Base-by-base conservation (phyloP, 768 basidiomycete genomes). In the Dictyophora rubrovolvata region DNA sequence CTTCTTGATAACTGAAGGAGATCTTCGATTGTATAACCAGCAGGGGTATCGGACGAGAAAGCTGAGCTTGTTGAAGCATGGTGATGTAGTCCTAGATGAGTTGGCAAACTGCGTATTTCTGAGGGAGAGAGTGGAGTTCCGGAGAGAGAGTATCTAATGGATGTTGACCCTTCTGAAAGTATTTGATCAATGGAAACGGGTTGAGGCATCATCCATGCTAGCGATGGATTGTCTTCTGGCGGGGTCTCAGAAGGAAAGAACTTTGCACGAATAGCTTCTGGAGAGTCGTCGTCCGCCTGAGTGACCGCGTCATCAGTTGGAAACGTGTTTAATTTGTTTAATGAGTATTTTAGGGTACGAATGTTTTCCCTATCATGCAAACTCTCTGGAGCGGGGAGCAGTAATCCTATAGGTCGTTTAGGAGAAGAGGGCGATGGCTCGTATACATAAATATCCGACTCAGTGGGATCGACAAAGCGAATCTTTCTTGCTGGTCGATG, bases 1-100 rank as follows among this genome's bases (percentile, higher is more conserved):
- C 90, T 93, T 42, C 89, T 75, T 3, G 84, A 82, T 9, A 94
- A 77, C 46, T 88, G 72, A 49, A 94, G 85, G 3, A 95, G 76
- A 61, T 95, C 93, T 48, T 90, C 85, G 1, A 95, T 73, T 0
- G 90, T 93, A 70, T 96, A 96, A 0, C 93, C 93, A 0, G 93
- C 93, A 59, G 78, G 82, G 34, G 75, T 71, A 1, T 85, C 80
- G 5, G 77, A 34, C 20, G 57, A 58, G n/a, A 42, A n/a, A 20
- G 47, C 28, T 34, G 50, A 42, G 14, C 21, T 22, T 8, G 34
- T 75, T 57, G 89, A 84, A 0, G 92, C 86, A 67, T 95, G 93
- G 67, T 96, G 93, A 70, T 97, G 93, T 2, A 95, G 75, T 4
- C 93, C 93, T 6, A 92, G 78, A 71, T 93, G 85, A 0, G 89